These are phyloP conservation scores for Tolypocladium album DNA, from an alignment of 2,329 filamentous ascomycete species.

Conservation along the genomic window DNA sequence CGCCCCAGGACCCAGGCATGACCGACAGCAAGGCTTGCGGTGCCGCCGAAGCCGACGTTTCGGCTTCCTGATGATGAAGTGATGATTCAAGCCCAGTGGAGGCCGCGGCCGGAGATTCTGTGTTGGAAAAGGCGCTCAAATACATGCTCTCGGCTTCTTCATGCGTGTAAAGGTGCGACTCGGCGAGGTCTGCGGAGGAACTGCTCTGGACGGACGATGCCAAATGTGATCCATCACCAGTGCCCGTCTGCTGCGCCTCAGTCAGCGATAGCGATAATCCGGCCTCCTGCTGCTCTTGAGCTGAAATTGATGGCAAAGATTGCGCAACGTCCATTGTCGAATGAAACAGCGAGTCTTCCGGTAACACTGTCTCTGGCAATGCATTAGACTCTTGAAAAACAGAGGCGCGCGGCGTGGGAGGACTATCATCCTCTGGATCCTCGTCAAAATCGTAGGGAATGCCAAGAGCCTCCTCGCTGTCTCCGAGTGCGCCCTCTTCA, in stretches of 20 bases:
- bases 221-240: neutral
- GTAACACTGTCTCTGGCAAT: neutral
- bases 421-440: constrained; percentile 24
- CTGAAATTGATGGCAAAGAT: constrained; percentile 8
- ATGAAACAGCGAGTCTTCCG: constrained; percentile 12
- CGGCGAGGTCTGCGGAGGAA: constrained; percentile 34
- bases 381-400: constrained; percentile 25
- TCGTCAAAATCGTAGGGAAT: constrained; percentile 43
- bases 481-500: constrained; percentile 31
- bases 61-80: neutral
- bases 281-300: neutral
- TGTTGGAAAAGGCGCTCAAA: constrained; percentile 58
- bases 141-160: constrained; percentile 83
- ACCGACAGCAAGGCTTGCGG: constrained; percentile 3
- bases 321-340: constrained; percentile 11
- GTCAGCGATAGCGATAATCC: neutral
- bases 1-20: constrained; percentile 45
- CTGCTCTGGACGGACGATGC: neutral
- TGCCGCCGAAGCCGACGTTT: neutral
- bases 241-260: neutral
- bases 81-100: neutral
- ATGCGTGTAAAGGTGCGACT: constrained; percentile 64
- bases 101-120: constrained; percentile 16
- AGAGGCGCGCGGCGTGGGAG: constrained; percentile 44
- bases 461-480: constrained; percentile 45